Conservation (phyloP, 2,329 filamentous ascomycete genomes). For the Cryphonectria nitschkei region DNA sequence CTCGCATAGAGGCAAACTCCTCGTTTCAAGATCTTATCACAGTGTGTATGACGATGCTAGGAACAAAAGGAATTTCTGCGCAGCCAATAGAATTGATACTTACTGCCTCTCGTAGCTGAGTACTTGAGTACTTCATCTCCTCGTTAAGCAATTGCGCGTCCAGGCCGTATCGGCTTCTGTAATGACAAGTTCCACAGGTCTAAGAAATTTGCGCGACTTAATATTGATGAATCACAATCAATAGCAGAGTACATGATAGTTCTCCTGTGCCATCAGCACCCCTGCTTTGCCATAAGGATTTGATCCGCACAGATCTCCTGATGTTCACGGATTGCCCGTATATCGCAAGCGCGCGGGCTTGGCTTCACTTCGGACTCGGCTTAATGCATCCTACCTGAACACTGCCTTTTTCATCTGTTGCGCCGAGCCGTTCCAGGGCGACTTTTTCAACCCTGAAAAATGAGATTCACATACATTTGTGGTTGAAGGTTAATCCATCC, state of each 20-base stretch:
- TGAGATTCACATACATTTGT: neutral
- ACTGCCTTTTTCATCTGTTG: neutral
- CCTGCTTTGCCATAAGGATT: neutral
- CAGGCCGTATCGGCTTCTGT: neutral
- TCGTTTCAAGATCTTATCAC: neutral
- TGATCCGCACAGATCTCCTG: neutral
- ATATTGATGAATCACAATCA: no score
- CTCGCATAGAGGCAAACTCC: neutral
- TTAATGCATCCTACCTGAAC: neutral
- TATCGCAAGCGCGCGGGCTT: slow-evolving; percentile 3
- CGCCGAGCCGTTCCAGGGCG: neutral
- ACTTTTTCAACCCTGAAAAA: neutral
- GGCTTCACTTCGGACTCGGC: neutral
- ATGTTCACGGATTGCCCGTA: neutral
- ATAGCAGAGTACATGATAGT: no score
- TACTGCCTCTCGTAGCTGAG: neutral
- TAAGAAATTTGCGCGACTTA: no score
- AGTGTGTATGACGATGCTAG: neutral
- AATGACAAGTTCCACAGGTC: neutral
- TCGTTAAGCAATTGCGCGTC: neutral
- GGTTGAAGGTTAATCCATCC: neutral
- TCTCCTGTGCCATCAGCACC: neutral
- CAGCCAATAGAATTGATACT: neutral
- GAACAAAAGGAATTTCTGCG: neutral
- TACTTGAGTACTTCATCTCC: no score